phyloP scores from a whole-genome alignment of 2,329 filamentous ascomycete genomes.

The Ophiognomonia clavigignenti-juglandacearum region DNA sequence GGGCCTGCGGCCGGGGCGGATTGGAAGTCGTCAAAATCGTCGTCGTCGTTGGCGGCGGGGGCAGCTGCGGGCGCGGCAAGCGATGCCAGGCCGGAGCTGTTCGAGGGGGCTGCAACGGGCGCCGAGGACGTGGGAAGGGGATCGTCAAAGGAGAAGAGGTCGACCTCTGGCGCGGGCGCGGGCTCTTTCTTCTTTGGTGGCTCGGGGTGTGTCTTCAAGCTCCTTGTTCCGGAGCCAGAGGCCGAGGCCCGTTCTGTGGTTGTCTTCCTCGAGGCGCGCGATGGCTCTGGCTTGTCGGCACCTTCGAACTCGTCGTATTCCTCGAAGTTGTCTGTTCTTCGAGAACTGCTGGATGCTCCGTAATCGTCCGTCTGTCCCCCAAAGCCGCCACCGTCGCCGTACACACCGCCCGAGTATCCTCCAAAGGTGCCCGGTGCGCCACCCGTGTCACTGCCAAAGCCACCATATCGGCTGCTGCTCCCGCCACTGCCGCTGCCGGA shows the following conservation, averaged over 20 bases:
- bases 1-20: conserved; percentile 64
- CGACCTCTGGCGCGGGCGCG: no score
- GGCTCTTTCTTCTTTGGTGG: conserved; percentile 77
- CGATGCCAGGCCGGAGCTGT: conserved; percentile 41
- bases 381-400: conserved; percentile 93
- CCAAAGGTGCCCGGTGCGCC: conserved; percentile 58
- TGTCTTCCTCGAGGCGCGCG: conserved; percentile 32
- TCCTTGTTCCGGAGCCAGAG: no score
- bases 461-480: conserved; percentile 65
- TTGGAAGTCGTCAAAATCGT: conserved; percentile 97
- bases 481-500: conserved; percentile 30
- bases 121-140: conserved; percentile 48
- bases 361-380: conserved; percentile 73
- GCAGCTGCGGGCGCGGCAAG: conserved; percentile 28
- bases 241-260: conserved; percentile 31
- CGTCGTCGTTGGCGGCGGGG: conserved; percentile 62
- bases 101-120: conserved; percentile 40
- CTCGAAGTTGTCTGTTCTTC: conserved; percentile 72
- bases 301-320: conserved; percentile 98
- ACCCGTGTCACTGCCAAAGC: conserved; percentile 84
- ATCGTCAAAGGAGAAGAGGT: conserved; percentile 91
- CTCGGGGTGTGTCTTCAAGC: conserved; percentile 44
- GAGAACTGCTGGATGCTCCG: conserved; percentile 55
- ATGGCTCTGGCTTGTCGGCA: conserved; percentile 43
- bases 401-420: conserved; percentile 68